phyloP scores from a whole-genome alignment of 2,329 filamentous ascomycete genomes.

The Massarina eburnea region DNA sequence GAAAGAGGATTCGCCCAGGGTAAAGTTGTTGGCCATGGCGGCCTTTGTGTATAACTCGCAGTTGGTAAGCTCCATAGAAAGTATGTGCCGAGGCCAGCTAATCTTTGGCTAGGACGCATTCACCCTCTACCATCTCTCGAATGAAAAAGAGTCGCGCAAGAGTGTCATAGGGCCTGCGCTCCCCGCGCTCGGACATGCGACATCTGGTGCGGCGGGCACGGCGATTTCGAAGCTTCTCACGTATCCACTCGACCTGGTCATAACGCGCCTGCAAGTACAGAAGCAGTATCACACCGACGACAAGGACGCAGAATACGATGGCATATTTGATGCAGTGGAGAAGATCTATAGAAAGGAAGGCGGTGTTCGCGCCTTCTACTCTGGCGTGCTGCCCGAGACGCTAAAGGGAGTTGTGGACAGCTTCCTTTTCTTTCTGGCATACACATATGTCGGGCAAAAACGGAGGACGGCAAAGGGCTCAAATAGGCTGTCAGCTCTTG shows the following conservation, averaged over 20 bases:
- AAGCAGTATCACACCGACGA: slow-evolving; percentile 53
- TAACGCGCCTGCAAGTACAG: slow-evolving; percentile 81
- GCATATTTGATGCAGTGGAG: slow-evolving; percentile 67
- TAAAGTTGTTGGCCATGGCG: slow-evolving; percentile 2
- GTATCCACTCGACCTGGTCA: slow-evolving; percentile 80
- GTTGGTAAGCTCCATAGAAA: slow-evolving; percentile 35
- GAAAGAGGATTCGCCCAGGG: not conserved
- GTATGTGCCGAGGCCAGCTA: slow-evolving; percentile 5
- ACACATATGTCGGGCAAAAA: slow-evolving; percentile 60
- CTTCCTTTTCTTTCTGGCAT: slow-evolving; percentile 85
- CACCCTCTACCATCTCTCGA: slow-evolving; percentile 44
- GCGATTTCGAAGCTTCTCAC: slow-evolving; percentile 76
- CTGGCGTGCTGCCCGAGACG: slow-evolving; percentile 47
- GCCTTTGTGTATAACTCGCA: slow-evolving; percentile 47
- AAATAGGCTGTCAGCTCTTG: slow-evolving; percentile 58
- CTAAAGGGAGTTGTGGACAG: slow-evolving; percentile 63
- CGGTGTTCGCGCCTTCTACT: slow-evolving; percentile 68
- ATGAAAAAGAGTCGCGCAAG: slow-evolving; percentile 35
- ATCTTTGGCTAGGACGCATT: slow-evolving; percentile 43
- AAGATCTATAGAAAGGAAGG: slow-evolving; percentile 74
- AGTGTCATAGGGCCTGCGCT: slow-evolving; percentile 52
- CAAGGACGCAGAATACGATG: slow-evolving; percentile 58
- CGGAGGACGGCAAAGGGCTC: slow-evolving; percentile 31
- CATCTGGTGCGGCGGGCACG: slow-evolving; percentile 76
- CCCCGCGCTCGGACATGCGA: slow-evolving; percentile 77